Conservation (phyloP, 176 grass and related monocot species). For the Hyparrhenia diplandra region DNA sequence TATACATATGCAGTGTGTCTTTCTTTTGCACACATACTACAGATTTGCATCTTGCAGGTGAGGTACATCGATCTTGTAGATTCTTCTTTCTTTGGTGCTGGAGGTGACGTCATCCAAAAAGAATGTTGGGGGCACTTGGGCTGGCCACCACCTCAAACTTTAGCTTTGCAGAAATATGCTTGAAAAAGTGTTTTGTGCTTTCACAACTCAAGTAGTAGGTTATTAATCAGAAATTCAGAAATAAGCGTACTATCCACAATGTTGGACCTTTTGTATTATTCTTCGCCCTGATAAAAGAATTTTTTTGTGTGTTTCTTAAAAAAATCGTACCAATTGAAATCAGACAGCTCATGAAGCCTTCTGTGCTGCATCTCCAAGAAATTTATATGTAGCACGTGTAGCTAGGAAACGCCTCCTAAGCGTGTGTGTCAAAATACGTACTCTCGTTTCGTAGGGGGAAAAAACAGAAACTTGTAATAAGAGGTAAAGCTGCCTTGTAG, state of each 20-base stretch:
- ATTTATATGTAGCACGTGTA: background rate
- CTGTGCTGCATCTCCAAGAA: background rate
- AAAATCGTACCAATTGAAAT: too few relatives aligned
- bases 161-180: background rate
- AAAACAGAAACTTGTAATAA: background rate
- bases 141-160: background rate
- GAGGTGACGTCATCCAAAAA: constrained; percentile 19
- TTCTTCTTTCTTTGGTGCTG: constrained; percentile 27
- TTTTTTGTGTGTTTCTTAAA: too few relatives aligned
- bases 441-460: background rate
- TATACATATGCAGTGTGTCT: background rate
- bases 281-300: background rate
- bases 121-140: background rate
- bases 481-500: background rate
- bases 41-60: background rate
- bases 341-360: background rate
- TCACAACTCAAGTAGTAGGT: background rate
- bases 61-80: constrained; percentile 12
- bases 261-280: background rate
- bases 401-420: background rate
- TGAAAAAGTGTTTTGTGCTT: background rate
- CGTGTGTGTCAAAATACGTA: background rate
- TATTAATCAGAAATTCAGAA: background rate
- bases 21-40: background rate
- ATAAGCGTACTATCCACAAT: background rate